Evolutionary conservation across 2,329 filamentous ascomycete genomes (phyloP).

Genomic region (Fusarium musae): DNA sequence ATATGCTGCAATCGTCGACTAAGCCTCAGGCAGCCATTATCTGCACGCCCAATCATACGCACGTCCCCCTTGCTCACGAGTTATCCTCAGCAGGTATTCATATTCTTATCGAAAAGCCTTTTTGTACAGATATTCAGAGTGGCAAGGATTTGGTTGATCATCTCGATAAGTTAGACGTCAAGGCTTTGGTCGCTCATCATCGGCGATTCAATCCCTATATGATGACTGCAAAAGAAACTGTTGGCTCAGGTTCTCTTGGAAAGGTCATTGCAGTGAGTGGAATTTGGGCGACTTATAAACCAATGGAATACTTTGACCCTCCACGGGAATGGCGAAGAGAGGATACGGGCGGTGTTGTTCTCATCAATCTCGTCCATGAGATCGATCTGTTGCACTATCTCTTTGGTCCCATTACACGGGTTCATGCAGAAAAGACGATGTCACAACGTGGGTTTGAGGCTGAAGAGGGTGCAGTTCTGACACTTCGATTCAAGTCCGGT

Average conservation of each 20-base stretch:
- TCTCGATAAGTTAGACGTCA: conserved; percentile 47
- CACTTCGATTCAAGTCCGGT: conserved; percentile 63
- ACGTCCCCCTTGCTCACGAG: conserved; percentile 61
- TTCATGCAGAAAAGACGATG: conserved; percentile 60
- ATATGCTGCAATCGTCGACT: conserved; percentile 53
- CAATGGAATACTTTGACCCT: conserved; percentile 60
- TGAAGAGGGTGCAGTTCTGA: conserved; percentile 67
- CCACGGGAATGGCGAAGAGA: conserved; percentile 60
- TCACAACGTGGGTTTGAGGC: conserved; percentile 59
- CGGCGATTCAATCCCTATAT: conserved; percentile 69
- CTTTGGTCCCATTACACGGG: conserved; percentile 62
- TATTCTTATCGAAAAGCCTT: conserved; percentile 67
- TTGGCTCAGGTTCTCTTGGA: conserved; percentile 57
- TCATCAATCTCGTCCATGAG: conserved; percentile 71
- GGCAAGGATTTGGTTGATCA: conserved; percentile 49
- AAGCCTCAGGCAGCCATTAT: conserved; percentile 66
- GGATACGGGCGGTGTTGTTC: conserved; percentile 58
- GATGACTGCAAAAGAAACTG: conserved; percentile 57
- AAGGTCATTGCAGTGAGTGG: conserved; percentile 63
- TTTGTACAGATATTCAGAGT: conserved; percentile 55
- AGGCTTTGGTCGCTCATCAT: conserved; percentile 67
- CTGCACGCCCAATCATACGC: conserved; percentile 69
- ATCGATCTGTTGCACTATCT: conserved; percentile 68
- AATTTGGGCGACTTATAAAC: conserved; percentile 65
- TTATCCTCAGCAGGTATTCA: conserved; percentile 61